Percentiles rank a stretch among this genome's conserved stretches.
phyloP scores from a whole-genome alignment of 2,329 filamentous ascomycete genomes.

The Hypomyces perniciosus region DNA sequence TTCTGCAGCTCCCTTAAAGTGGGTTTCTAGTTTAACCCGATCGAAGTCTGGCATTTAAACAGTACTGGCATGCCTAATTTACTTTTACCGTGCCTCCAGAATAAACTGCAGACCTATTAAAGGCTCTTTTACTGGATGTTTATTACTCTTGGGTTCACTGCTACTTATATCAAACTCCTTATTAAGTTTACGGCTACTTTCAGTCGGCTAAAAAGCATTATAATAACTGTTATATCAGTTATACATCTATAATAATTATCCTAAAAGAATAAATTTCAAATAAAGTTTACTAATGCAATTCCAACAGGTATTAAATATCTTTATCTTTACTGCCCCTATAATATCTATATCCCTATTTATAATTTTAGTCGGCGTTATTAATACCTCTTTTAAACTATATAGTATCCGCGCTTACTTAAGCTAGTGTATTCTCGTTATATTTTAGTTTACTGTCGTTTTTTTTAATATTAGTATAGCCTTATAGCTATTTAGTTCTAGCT shows the following conservation, averaged over 20 bases:
- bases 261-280: neutral
- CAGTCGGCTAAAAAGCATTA: slow-evolving; percentile 1
- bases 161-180: neutral
- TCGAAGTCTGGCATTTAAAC: slow-evolving; percentile 8
- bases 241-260: neutral
- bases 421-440: neutral
- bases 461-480: neutral
- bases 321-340: slow-evolving; percentile 2
- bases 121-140: slow-evolving; percentile 10
- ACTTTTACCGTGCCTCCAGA: slow-evolving; percentile 2
- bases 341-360: slow-evolving; percentile 1
- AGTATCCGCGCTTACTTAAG: neutral
- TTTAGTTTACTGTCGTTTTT: slow-evolving; percentile 1
- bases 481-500: slow-evolving; percentile 7
- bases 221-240: slow-evolving; percentile 1
- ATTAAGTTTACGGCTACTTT: slow-evolving; percentile 7
- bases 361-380: neutral
- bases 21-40: slow-evolving; percentile 8
- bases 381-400: slow-evolving; percentile 3
- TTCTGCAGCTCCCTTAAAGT: slow-evolving; percentile 7
- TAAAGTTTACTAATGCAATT: neutral
- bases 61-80: slow-evolving; percentile 1
- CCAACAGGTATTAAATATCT: neutral
- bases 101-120: slow-evolving; percentile 1
- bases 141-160: slow-evolving; percentile 3